These are phyloP conservation scores for Trametes maxima DNA, from an alignment of 768 basidiomycete genomes.

Conservation along the genomic window DNA sequence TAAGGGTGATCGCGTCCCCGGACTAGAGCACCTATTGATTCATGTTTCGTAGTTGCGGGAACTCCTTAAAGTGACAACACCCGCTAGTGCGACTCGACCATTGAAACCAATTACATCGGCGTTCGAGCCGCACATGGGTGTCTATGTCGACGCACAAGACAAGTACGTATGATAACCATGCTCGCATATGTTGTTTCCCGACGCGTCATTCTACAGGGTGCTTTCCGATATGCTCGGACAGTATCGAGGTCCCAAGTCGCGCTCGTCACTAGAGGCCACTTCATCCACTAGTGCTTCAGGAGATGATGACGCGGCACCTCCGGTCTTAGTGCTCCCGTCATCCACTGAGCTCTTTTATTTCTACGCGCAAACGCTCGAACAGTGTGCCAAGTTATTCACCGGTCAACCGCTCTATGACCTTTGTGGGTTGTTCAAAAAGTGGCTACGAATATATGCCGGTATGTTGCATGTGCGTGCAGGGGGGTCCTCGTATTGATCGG, in stretches of 20 bases:
- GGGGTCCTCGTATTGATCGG: background rate
- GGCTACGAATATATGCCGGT: slow-evolving; percentile 94
- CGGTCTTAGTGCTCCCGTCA: slow-evolving; percentile 79
- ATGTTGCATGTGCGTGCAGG: slow-evolving; percentile 4
- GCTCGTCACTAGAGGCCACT: slow-evolving; percentile 65
- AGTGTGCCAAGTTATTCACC: slow-evolving; percentile 88
- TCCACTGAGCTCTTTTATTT: slow-evolving; percentile 98
- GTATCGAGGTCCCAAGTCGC: slow-evolving; percentile 65
- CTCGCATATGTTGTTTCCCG: background rate
- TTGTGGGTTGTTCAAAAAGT: slow-evolving; percentile 83
- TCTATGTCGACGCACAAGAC: slow-evolving; percentile 97
- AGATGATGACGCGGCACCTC: slow-evolving; percentile 47
- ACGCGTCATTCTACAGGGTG: slow-evolving; percentile 50
- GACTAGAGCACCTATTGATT: background rate
- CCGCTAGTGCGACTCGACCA: slow-evolving; percentile 51
- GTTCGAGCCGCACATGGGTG: slow-evolving; percentile 89
- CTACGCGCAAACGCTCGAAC: slow-evolving; percentile 93
- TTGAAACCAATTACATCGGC: slow-evolving; percentile 77
- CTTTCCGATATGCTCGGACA: slow-evolving; percentile 88
- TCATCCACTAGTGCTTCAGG: slow-evolving; percentile 39
- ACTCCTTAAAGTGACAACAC: slow-evolving; percentile 58
- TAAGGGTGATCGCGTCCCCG: slow-evolving; percentile 34
- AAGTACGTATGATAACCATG: slow-evolving; percentile 51
- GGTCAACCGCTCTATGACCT: slow-evolving; percentile 84
- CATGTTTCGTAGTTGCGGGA: slow-evolving; percentile 55